These are phyloP conservation scores for Daldinia eschscholtzii DNA, from an alignment of 2,329 filamentous ascomycete genomes.

Conservation along the genomic window DNA sequence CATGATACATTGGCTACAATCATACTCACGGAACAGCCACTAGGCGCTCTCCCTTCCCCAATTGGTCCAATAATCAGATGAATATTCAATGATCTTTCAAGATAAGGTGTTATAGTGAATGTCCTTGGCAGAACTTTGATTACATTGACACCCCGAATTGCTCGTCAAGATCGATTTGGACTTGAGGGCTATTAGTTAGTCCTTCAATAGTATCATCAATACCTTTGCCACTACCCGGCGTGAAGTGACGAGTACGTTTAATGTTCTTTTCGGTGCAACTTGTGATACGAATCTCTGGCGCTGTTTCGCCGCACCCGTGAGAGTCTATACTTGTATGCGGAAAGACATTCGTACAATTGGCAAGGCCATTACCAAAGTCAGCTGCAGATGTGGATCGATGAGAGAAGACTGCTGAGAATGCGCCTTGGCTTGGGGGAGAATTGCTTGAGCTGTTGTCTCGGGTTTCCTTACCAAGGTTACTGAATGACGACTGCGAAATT, in stretches of 20 bases:
- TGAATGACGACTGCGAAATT: constrained; percentile 57
- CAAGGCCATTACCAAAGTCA: constrained; percentile 52
- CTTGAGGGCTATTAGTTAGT: constrained; percentile 54
- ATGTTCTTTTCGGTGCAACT: constrained; percentile 53
- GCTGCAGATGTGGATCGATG: constrained; percentile 48
- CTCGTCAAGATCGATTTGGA: constrained; percentile 44
- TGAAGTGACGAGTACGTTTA: constrained; percentile 63
- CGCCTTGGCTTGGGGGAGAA: constrained; percentile 49
- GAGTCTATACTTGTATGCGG: constrained; percentile 41
- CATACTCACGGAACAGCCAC: constrained; percentile 13
- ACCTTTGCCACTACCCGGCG: constrained; percentile 60
- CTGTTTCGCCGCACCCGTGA: constrained; percentile 27
- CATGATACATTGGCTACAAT: constrained; percentile 26
- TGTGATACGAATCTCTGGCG: constrained; percentile 34
- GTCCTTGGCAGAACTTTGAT: constrained; percentile 4
- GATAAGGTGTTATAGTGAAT: constrained; percentile 6
- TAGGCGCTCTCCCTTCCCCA: constrained; percentile 12
- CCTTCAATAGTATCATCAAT: constrained; percentile 64
- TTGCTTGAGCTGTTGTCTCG: constrained; percentile 46
- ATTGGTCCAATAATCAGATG: constrained; percentile 39
- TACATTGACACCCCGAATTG: constrained; percentile 40
- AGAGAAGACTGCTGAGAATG: constrained; percentile 51
- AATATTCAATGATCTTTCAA: constrained; percentile 52
- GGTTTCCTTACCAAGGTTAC: constrained; percentile 48
- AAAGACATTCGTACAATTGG: constrained; percentile 47